These are phyloP conservation scores for Caloboletus firmus DNA, from an alignment of 1,284 basidiomycete species.

Conservation along the genomic window DNA sequence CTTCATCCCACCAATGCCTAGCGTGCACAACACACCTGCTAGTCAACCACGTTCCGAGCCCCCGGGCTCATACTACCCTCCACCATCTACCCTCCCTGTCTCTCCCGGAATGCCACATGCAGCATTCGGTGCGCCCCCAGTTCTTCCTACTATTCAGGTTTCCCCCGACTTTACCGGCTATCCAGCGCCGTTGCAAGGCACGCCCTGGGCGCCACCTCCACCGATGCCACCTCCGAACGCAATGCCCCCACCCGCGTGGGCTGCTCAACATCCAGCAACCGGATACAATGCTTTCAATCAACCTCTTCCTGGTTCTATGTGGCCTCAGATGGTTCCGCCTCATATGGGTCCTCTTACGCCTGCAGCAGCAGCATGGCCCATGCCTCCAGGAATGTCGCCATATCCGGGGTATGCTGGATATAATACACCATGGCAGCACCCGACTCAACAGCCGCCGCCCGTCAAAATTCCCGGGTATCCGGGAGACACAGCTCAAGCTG, in stretches of 20 bases:
- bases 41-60: constrained; percentile 25
- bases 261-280: constrained; percentile 21
- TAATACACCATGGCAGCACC: constrained; percentile 31
- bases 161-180: constrained; percentile 36
- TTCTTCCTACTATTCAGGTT: constrained; percentile 11
- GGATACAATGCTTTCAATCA: constrained; percentile 32
- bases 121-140: constrained; percentile 12
- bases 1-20: constrained; percentile 34
- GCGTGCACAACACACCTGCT: constrained; percentile 27
- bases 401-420: constrained; percentile 21
- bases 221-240: constrained; percentile 22
- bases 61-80: constrained; percentile 35
- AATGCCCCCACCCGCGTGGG: constrained; percentile 19
- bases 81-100: constrained; percentile 29
- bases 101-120: constrained; percentile 16
- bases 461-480: constrained; percentile 21
- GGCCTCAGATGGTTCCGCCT: constrained; percentile 22
- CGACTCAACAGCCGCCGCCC: constrained; percentile 26
- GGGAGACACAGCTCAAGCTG: constrained; percentile 26
- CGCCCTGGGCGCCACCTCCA: constrained; percentile 29
- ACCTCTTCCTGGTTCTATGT: constrained; percentile 28
- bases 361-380: constrained; percentile 31
- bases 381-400: constrained; percentile 27
- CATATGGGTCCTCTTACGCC: constrained; percentile 26
- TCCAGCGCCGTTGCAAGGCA: constrained; percentile 26